These are phyloP conservation scores for Penicillium cosmopolitanum DNA, from an alignment of 495 filamentous ascomycete genomes.

Conservation along the genomic window DNA sequence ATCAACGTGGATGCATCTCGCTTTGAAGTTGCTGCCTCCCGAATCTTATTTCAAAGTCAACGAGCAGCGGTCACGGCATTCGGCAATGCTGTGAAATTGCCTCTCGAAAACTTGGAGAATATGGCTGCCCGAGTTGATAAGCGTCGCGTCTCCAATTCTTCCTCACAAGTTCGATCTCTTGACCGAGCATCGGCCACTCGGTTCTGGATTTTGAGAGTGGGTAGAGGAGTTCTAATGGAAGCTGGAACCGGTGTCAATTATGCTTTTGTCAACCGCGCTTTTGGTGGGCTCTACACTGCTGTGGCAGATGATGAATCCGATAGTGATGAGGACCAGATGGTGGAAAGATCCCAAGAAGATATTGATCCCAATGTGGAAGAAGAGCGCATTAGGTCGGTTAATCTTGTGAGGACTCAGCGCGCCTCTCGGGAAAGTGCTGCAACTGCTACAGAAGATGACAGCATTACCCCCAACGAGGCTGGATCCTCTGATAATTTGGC, in stretches of 20 bases:
- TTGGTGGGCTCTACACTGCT: conserved; percentile 57
- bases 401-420: conserved; percentile 19
- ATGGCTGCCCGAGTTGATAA: conserved; percentile 38
- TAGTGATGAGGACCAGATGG: conserved; percentile 32
- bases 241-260: conserved; percentile 61
- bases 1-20: conserved; percentile 62
- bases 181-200: conserved; percentile 46
- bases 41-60: conserved; percentile 57
- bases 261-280: conserved; percentile 63
- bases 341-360: conserved; percentile 49
- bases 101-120: conserved; percentile 50
- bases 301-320: conserved; percentile 37
- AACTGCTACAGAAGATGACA: not conserved
- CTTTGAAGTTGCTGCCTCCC: conserved; percentile 59
- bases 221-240: conserved; percentile 63
- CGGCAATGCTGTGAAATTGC: conserved; percentile 52
- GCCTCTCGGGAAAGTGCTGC: not conserved
- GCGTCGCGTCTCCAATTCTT: conserved; percentile 24
- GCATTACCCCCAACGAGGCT: not conserved
- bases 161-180: conserved; percentile 32
- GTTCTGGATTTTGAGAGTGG: conserved; percentile 68
- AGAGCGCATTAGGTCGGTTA: conserved; percentile 38
- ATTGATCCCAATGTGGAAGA: conserved; percentile 47
- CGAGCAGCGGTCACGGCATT: conserved; percentile 62
- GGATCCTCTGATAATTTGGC: not conserved